Conservation (phyloP, 192 early-diverging fungal genomes). For the Rhizoclosmatium sp. region DNA sequence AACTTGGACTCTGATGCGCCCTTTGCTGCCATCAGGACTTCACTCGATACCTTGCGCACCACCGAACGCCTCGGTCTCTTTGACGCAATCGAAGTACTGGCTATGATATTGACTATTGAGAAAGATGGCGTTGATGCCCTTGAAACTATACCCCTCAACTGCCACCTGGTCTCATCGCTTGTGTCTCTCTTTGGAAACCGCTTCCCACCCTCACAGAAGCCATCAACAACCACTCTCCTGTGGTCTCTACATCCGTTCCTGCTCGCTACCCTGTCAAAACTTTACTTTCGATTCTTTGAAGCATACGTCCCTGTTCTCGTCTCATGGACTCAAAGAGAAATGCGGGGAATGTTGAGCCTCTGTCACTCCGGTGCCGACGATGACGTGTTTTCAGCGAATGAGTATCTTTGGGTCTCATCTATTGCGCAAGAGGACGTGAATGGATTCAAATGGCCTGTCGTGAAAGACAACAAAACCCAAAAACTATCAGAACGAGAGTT, state of each 20-base stretch:
- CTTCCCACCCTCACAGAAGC: background rate
- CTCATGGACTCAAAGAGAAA: background rate
- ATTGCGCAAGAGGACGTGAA: background rate
- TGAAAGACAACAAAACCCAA: background rate
- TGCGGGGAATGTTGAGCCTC: conserved; percentile 15
- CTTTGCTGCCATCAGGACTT: background rate
- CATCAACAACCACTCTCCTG: background rate
- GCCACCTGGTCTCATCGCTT: background rate
- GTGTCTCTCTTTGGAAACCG: too few species aligned
- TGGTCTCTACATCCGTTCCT: conserved; percentile 17
- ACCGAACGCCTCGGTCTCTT: background rate
- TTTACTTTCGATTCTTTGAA: background rate
- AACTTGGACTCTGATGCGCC: background rate
- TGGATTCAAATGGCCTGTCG: background rate
- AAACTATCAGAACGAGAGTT: background rate
- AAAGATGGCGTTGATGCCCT: background rate
- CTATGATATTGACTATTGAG: background rate
- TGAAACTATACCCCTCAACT: background rate
- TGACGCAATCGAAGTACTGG: conserved; percentile 3
- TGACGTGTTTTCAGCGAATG: background rate
- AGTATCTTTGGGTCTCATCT: conserved; percentile 5
- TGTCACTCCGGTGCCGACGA: background rate
- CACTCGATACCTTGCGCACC: background rate
- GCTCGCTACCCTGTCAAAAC: background rate
- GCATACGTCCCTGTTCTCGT: background rate